Base-by-base conservation (phyloP, 2,329 filamentous ascomycete genomes). In the Thermomyces lanuginosus region DNA sequence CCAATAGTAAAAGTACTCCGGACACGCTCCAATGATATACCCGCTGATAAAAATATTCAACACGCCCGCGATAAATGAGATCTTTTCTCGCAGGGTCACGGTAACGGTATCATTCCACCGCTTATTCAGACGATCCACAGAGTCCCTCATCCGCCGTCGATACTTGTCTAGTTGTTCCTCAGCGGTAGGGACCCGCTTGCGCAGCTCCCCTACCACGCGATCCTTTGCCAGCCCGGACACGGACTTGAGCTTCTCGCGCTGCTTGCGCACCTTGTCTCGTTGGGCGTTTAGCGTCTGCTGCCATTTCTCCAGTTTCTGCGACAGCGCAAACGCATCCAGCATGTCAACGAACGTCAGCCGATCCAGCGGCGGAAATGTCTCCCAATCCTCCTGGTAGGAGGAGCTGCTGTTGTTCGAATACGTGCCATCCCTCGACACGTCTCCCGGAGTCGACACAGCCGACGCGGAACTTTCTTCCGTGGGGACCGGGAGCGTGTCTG, bases 41-140 rank as follows among this genome's bases (percentile, higher is more conserved):
- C 86, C 89, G 39, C 82, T 92, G 48, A 95, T 73, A 55, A 98
- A 92, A 51, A 98, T 89, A 56, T 98, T 98, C 58, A 93, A 71
- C 39, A 93, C 84, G 43, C 83, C 89, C 34, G 74, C 86, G 36
- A 98, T 93, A 54, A 98, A 98, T 4, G 86, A 84, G 25, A 91
- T 62, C 64, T 98, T 98, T 58, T 98, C 89, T 32, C 84, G 74
- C 26, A 80, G 55, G 1, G 83, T 93, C 41, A 98, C 83, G 6
- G 72, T 75, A 44, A 82, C 82, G 10, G 79, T 81, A 46, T 92
- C 79, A 46, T 80, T 89, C 84, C 86, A 98, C 44, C 73, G 73
- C 38, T 66, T 70, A 34, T 76, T 77, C 17, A 95, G 65, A 39
- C 81, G 78, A 43, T 93, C 84, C n/a, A 95, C 83, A 26, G 76